Evolutionary conservation across 352 stramenopile species (phyloP).

Genomic region (Pythium dissotocum): DNA sequence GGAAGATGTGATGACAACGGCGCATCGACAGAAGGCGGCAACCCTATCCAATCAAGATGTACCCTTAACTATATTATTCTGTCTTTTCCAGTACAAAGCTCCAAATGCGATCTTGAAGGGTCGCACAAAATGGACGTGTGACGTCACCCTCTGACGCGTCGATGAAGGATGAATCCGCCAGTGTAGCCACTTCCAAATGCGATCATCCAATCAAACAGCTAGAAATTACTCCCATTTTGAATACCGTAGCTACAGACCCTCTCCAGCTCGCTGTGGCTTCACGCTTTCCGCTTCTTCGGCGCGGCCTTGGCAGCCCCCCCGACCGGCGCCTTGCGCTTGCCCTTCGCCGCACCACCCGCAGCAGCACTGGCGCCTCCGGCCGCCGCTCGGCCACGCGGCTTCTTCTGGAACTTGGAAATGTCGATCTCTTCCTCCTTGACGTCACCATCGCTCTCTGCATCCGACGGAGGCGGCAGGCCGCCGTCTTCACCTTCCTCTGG

Average conservation of each 20-base stretch:
- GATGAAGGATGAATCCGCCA: background rate
- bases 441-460: conserved; percentile 72
- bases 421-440: conserved; percentile 60
- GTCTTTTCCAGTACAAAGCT: conserved; percentile 3
- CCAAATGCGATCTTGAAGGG: conserved; percentile 16
- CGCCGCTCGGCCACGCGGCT: conserved; percentile 40
- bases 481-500: conserved; percentile 46
- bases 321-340: conserved; percentile 59
- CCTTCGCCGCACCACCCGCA: conserved; percentile 13
- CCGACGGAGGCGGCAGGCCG: conserved; percentile 48
- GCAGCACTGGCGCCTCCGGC: background rate
- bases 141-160: conserved; percentile 12
- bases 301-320: conserved; percentile 34
- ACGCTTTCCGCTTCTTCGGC: conserved; percentile 52
- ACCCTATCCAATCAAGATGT: conserved; percentile 1
- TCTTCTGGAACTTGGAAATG: conserved; percentile 86
- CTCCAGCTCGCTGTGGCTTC: background rate
- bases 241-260: background rate
- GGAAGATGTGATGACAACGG: background rate
- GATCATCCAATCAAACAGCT: background rate
- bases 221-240: background rate
- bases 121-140: background rate
- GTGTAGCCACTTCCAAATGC: background rate
- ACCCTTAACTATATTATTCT: background rate
- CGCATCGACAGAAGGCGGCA: background rate